These are phyloP conservation scores for Chlorophyllum brunneum DNA, from an alignment of 768 basidiomycete genomes.

Conservation along the genomic window DNA sequence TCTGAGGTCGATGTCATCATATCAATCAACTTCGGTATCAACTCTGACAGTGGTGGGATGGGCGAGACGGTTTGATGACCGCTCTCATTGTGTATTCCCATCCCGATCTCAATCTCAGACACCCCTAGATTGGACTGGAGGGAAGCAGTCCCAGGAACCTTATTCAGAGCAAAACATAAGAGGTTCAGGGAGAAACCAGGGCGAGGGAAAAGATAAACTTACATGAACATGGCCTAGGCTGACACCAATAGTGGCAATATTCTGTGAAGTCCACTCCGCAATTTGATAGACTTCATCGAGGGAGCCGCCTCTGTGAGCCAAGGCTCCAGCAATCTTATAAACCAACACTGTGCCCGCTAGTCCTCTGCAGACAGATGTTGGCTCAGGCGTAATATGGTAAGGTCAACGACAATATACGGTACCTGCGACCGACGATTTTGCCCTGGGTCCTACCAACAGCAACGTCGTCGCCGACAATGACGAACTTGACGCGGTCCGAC, in stretches of 20 bases:
- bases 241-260: slow-evolving; percentile 78
- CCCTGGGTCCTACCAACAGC: slow-evolving; percentile 81
- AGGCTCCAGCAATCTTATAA: slow-evolving; percentile 88
- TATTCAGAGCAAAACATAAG: background rate
- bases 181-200: background rate
- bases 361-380: slow-evolving; percentile 43
- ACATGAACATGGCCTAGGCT: slow-evolving; percentile 90
- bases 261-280: slow-evolving; percentile 63
- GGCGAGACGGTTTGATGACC: slow-evolving; percentile 68
- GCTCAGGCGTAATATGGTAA: background rate
- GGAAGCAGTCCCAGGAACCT: slow-evolving; percentile 78
- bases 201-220: slow-evolving; percentile 20
- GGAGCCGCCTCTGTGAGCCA: slow-evolving; percentile 61
- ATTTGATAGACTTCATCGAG: slow-evolving; percentile 66
- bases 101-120: slow-evolving; percentile 81
- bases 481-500: slow-evolving; percentile 64
- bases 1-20: slow-evolving; percentile 71
- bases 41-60: slow-evolving; percentile 63
- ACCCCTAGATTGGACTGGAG: slow-evolving; percentile 49
- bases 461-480: slow-evolving; percentile 89
- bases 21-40: slow-evolving; percentile 67
- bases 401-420: slow-evolving; percentile 8
- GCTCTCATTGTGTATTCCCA: slow-evolving; percentile 91
- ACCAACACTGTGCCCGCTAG: slow-evolving; percentile 79
- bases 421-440: slow-evolving; percentile 81